Percentiles rank a stretch among this genome's conserved stretches.
Conservation (phyloP, 2,329 filamentous ascomycete genomes). For the Rhynchosporium graminicola region DNA sequence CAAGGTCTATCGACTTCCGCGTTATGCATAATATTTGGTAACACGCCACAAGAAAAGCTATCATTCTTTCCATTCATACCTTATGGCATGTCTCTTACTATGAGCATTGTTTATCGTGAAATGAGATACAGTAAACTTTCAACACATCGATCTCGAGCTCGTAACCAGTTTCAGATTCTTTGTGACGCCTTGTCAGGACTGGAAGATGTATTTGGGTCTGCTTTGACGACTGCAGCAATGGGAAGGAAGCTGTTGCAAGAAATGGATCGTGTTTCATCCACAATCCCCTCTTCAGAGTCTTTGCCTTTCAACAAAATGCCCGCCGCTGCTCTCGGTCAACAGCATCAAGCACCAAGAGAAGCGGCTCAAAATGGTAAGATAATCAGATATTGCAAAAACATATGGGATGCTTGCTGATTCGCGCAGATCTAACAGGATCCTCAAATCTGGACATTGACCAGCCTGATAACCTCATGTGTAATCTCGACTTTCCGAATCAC, state of each 20-base stretch:
- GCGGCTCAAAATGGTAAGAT: neutral
- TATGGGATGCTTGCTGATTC: neutral
- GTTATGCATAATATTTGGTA: conserved; percentile 26
- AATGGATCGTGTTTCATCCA: conserved; percentile 32
- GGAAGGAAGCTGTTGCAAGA: conserved; percentile 32
- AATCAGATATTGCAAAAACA: no score
- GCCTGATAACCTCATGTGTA: conserved; percentile 15
- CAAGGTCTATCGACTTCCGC: conserved; percentile 31
- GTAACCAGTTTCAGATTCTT: conserved; percentile 55
- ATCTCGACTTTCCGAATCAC: conserved; percentile 29
- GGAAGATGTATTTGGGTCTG: conserved; percentile 58
- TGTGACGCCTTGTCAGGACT: conserved; percentile 55
- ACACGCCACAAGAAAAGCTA: conserved; percentile 44
- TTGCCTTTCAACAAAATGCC: neutral
- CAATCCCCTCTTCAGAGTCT: conserved; percentile 19
- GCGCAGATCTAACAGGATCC: neutral
- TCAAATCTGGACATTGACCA: conserved; percentile 3
- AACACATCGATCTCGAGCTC: conserved; percentile 58
- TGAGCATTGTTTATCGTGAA: conserved; percentile 64
- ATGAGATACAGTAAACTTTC: conserved; percentile 62
- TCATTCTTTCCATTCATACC: conserved; percentile 58
- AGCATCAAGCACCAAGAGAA: neutral
- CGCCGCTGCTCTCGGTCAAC: neutral
- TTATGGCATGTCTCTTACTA: conserved; percentile 60
- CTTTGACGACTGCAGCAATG: conserved; percentile 42